Base-by-base conservation (phyloP, 257 asterid species). In the Solanum dulcamara region DNA sequence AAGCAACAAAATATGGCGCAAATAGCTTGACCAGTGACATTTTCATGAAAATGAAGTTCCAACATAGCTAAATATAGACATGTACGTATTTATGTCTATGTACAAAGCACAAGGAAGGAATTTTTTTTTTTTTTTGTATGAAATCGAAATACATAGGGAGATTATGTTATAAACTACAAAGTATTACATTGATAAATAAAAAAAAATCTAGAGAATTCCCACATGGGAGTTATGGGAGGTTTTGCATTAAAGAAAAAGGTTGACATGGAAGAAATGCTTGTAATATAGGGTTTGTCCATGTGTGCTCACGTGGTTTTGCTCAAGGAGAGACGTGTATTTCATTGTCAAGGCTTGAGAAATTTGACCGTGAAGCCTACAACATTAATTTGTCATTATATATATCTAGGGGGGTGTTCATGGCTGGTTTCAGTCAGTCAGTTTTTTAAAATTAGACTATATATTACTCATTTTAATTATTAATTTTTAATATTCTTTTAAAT, bases 261-360 rank as follows among this genome's bases (percentile, higher is more conserved):
- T 86, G 88, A 80, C 85, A 81, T 89, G 86, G 89, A 72, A 67
- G 33, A 50, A 71, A 84, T 35, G 84, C 83, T 64, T 82, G 86
- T 79, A 71, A 74, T 84, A 85, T 53, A 72, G 87, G 70, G 71
- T 62, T 55, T 66, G 87, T 89, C 89, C 93, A 89, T 88, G 91
- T 90, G 86, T 80, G 74, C n/a, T 88, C 95, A 92, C 95, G 91
- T 90, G 92, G 89, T 75, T 32, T 20, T 87, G 90, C 88, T 87
- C 85, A 20, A 53, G 48, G 60, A 46, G 82, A 44, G 48, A 83
- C 83, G 24, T 85, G 60, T 74, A 67, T 85, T 62, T 85, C 89
- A 55, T 72, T 87, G 77, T 87, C 90, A 85, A 83, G 88, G 87
- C 85, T 85, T 87, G 87, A 88, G 85, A 85, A 89, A 74, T 90